Base-by-base conservation (phyloP, 148 eudicot genomes). In the Arctostaphylos glauca region DNA sequence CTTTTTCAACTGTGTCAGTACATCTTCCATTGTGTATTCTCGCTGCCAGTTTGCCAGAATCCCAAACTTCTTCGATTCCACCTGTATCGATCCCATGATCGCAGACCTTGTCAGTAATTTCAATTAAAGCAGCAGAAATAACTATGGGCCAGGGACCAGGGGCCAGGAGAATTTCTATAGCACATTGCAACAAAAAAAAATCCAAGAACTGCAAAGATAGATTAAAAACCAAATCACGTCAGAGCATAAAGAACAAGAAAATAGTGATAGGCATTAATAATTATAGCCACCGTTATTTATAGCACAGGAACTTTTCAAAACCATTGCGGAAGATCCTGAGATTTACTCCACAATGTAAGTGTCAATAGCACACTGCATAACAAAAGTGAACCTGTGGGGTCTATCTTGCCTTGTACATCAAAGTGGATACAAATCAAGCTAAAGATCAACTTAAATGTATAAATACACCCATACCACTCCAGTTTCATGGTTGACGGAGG, bases 1-100 rank as follows among this genome's bases (percentile, higher is more conserved):
- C 73, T 91, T 91, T 52, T 88, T 91, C 83, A 90, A 84, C 77
- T 89, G 91, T 15, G 87, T 86, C 83, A 90, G 84, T 71, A 90
- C 84, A 53, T 90, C 91, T 77, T 91, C 93, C 93, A 91, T 91
- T 19, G 93, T 91, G 87, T 84, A 87, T 78, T 91, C 90, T 5
- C 93, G 72, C 76, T 89, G 90, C 93, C 93, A 91, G 80, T 91
- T 91, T 31, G 89, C 84, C 4, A 91, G 89, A 46, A 87, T 73
- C 41, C 88, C 87, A 46, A 91, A 91, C 82, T 89, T 89, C 83
- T 87, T 90, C 0, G 91, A 84, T 62, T 90, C 92, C 78, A 90
- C 92, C 92, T 90, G 78, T 18, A 38, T 48, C 77, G 68, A 74
- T 43, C 15, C 41, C 31, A 15, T 66, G 49, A 80, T 23, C 48